Percentiles rank a stretch among this genome's conserved stretches.
phyloP scores from a whole-genome alignment of 202 grass and related monocot species.

The Schoenoplectus triqueter region DNA sequence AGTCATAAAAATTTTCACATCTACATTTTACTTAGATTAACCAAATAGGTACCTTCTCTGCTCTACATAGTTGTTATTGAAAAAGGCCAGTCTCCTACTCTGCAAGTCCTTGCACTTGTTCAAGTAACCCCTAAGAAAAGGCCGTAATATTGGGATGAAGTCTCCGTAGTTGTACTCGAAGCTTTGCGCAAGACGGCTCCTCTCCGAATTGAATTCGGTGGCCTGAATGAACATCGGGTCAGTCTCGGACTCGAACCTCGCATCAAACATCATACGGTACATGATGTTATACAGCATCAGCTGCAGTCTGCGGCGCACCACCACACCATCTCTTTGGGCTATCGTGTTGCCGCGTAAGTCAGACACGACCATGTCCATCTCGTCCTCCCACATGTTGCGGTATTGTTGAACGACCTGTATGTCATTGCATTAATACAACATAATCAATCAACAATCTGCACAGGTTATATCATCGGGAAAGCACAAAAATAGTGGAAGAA shows the following conservation, averaged over 20 bases:
- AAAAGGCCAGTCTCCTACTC: slow-evolving; percentile 40
- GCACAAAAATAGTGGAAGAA: not conserved
- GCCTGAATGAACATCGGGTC: slow-evolving; percentile 41
- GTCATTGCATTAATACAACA: slow-evolving; percentile 17
- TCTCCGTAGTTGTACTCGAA: slow-evolving; percentile 49
- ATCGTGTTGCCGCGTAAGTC: slow-evolving; percentile 24
- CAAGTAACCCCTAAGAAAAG: slow-evolving; percentile 43
- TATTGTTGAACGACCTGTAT: slow-evolving; percentile 46
- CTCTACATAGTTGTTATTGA: slow-evolving; percentile 48
- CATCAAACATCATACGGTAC: slow-evolving; percentile 51
- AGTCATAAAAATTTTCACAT: no score
- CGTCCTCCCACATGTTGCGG: slow-evolving; percentile 45
- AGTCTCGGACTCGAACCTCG: slow-evolving; percentile 33
- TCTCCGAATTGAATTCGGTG: slow-evolving; percentile 44
- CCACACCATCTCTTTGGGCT: slow-evolving; percentile 28
- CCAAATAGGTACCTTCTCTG: slow-evolving; percentile 39
- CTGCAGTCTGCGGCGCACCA: slow-evolving; percentile 43
- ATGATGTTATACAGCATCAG: slow-evolving; percentile 49
- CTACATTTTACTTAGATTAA: not conserved
- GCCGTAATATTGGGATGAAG: slow-evolving; percentile 44
- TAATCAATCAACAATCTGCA: not conserved
- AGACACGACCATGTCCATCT: slow-evolving; percentile 37
- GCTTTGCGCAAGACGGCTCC: slow-evolving; percentile 42
- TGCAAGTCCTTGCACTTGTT: slow-evolving; percentile 45
- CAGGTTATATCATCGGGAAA: not conserved